Base-by-base conservation (phyloP, 345 rosid genomes). In the Hevea brasiliensis region DNA sequence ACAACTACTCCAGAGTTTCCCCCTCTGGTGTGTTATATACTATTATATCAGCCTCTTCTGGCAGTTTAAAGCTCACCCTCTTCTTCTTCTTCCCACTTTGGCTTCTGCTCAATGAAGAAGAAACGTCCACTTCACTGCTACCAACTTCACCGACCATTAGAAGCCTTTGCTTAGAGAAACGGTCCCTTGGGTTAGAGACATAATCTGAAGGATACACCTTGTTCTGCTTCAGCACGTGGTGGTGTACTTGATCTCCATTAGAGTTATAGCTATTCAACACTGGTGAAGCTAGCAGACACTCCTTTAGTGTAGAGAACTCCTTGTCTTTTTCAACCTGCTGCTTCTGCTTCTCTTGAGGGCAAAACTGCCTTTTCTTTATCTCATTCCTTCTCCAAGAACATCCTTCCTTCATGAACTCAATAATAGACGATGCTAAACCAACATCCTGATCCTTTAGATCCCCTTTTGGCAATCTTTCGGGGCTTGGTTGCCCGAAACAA, bases 1-100 rank as follows among this genome's bases (percentile, higher is more conserved):
- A n/a, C n/a, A n/a, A n/a, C n/a, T n/a, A n/a, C n/a, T n/a, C n/a
- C n/a, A n/a, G n/a, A 41, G 69, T 59, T 18, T 74, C 48, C 29
- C 59, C 72, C 4, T 67, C 76, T 24, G 72, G 24, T 13, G 76
- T 54, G 50, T 61, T 45, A 51, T 80, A 80, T 20, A 78, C 18
- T 61, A 77, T 71, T 32, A 82, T 75, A 73, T 86, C 86, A 77
- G 76, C 67, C 70, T 82, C 81, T 62, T 74, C 77, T 8, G 87
- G 89, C 40, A 79, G 35, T 74, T 61, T 84, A 74, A 85, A 88
- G 61, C 77, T 82, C 61, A 88, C 88, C 68, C 27, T 84, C 71
- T 84, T 87, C 72, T 79, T 81, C 12, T 11, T 24, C 44, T 63
- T 86, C 65, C 74, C 72, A 47, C 80, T 73, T 32, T 27, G 75